These are phyloP conservation scores for Boletus rubropictus DNA, from an alignment of 768 basidiomycete genomes.

Conservation along the genomic window DNA sequence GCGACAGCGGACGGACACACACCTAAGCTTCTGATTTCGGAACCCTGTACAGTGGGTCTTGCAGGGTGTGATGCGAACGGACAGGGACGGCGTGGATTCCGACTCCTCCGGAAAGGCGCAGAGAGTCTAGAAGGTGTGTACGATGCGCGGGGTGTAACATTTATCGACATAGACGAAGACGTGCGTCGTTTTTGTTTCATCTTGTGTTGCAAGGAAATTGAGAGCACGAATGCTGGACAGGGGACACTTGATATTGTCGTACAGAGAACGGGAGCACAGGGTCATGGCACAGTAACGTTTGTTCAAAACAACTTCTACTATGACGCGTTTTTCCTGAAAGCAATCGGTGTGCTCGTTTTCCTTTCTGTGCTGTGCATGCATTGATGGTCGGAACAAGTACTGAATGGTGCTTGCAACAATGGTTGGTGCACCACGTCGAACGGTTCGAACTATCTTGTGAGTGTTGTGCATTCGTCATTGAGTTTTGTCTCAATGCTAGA, in stretches of 20 bases:
- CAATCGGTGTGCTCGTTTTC: slow-evolving; percentile 59
- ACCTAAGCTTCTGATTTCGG: slow-evolving; percentile 59
- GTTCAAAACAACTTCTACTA: slow-evolving; percentile 98
- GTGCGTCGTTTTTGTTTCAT: slow-evolving; percentile 41
- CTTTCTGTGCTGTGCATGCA: neutral
- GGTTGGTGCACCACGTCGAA: slow-evolving; percentile 67
- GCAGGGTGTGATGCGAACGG: slow-evolving; percentile 52
- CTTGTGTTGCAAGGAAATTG: neutral
- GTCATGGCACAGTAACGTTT: slow-evolving; percentile 62
- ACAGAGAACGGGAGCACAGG: slow-evolving; percentile 69
- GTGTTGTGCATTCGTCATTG: slow-evolving; percentile 19
- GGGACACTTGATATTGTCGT: slow-evolving; percentile 90
- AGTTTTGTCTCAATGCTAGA: slow-evolving; percentile 4
- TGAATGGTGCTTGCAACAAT: slow-evolving; percentile 89
- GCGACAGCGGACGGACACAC: slow-evolving; percentile 41
- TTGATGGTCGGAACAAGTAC: slow-evolving; percentile 42
- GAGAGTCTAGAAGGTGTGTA: slow-evolving; percentile 58
- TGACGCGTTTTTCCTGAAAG: slow-evolving; percentile 98
- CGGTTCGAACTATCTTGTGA: slow-evolving; percentile 68
- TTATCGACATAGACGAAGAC: slow-evolving; percentile 94
- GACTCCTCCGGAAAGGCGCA: slow-evolving; percentile 47
- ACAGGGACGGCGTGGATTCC: slow-evolving; percentile 59
- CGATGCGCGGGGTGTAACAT: slow-evolving; percentile 74
- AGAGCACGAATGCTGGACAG: slow-evolving; percentile 35
- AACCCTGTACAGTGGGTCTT: slow-evolving; percentile 51